Percentiles rank a stretch among this genome's conserved stretches.
Evolutionary conservation across 805 yeast species (phyloP).

Genomic region (Ogataea wickerhamii): DNA sequence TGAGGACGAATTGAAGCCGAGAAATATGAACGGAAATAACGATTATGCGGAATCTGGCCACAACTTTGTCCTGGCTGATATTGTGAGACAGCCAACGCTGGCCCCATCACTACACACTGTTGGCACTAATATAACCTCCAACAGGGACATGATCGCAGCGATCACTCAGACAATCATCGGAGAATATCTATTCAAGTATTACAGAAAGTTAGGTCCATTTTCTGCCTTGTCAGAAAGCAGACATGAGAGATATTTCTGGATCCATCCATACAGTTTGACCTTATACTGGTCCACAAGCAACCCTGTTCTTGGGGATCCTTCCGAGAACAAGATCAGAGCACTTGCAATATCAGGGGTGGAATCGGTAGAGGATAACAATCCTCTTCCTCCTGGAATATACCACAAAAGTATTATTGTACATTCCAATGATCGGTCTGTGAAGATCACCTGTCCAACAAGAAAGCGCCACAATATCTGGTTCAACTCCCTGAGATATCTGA

Average conservation of each 20-base stretch:
- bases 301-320: conserved; percentile 70
- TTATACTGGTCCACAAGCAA: conserved; percentile 84
- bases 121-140: conserved; percentile 64
- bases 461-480: conserved; percentile 90
- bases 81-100: conserved; percentile 16
- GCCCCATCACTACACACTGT: conserved; percentile 32
- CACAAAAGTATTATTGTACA: conserved; percentile 78
- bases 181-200: conserved; percentile 82
- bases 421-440: conserved; percentile 58
- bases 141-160: conserved; percentile 73
- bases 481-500: conserved; percentile 72
- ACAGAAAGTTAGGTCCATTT: conserved; percentile 70
- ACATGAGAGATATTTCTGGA: conserved; percentile 94
- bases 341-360: conserved; percentile 77
- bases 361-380: conserved; percentile 79
- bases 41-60: conserved; percentile 7
- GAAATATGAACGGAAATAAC: conserved; percentile 2
- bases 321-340: conserved; percentile 66
- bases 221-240: conserved; percentile 73
- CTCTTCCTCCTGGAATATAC: conserved; percentile 83
- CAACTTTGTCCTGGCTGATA: conserved; percentile 12
- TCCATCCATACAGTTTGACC: conserved; percentile 89
- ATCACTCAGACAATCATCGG: conserved; percentile 93
- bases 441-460: conserved; percentile 83
- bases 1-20: conserved; percentile 5